These are phyloP conservation scores for Anthoceros angustus DNA, from an alignment of 225 moss, liverwort and hornwort species.

Conservation along the genomic window DNA sequence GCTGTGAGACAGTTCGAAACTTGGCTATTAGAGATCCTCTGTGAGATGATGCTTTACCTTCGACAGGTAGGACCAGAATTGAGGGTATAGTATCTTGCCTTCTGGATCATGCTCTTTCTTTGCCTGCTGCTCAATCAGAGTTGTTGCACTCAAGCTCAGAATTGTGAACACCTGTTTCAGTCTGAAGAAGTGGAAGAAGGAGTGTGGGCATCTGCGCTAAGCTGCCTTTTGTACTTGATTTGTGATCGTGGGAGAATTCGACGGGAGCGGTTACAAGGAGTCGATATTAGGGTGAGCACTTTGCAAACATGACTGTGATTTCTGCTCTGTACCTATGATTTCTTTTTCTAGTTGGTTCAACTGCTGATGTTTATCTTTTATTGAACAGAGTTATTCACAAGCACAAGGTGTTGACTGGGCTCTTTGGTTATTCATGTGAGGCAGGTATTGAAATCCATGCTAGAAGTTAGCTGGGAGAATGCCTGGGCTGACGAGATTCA, in stretches of 20 bases:
- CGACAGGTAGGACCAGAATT: slow-evolving; percentile 45
- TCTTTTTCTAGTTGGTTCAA: background rate
- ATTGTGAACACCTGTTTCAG: slow-evolving; percentile 16
- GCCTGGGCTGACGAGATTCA: slow-evolving; percentile 98
- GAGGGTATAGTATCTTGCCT: too few species aligned
- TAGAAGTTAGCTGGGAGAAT: slow-evolving; percentile 91
- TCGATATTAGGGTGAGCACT: slow-evolving; percentile 72
- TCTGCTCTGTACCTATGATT: background rate
- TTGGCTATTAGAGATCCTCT: slow-evolving; percentile 82
- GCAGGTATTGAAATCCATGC: slow-evolving; percentile 66
- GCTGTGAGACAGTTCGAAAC: slow-evolving; percentile 86
- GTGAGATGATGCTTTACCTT: slow-evolving; percentile 92
- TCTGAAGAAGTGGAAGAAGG: slow-evolving; percentile 84
- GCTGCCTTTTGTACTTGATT: slow-evolving; percentile 85
- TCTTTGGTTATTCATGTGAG: background rate
- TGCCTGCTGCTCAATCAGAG: too few species aligned
- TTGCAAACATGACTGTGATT: background rate
- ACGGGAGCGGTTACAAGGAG: slow-evolving; percentile 54
- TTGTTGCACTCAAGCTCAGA: too few species aligned
- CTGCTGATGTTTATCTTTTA: background rate
- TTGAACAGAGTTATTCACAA: background rate
- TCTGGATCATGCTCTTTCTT: too few species aligned
- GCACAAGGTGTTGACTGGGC: background rate
- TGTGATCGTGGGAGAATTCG: slow-evolving; percentile 87
- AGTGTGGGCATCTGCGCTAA: slow-evolving; percentile 93